These are phyloP conservation scores for Diplodia seriata DNA, from an alignment of 2,329 filamentous ascomycete genomes.

Conservation along the genomic window DNA sequence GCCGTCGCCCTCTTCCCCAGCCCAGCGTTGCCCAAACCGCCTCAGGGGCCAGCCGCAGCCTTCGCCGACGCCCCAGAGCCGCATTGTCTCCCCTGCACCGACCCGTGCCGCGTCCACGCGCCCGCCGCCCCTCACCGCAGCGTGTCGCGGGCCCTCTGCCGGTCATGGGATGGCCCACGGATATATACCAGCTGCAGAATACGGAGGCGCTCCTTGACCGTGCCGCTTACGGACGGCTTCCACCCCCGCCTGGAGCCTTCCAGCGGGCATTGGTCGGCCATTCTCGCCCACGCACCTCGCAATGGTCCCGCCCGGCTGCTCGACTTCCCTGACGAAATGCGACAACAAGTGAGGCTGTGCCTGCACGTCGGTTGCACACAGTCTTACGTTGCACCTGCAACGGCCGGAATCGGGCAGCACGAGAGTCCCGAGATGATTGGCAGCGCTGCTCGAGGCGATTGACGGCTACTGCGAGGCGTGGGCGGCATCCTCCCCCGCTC, in stretches of 20 bases:
- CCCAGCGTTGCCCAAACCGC: neutral
- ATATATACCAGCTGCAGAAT: slow-evolving; percentile 4
- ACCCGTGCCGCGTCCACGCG: slow-evolving; percentile 15
- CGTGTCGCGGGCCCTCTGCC: slow-evolving; percentile 8
- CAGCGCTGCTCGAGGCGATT: neutral
- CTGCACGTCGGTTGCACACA: slow-evolving; percentile 25
- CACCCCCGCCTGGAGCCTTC: slow-evolving; percentile 10
- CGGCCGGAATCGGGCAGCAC: slow-evolving; percentile 7
- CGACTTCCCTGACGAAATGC: neutral
- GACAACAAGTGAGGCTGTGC: neutral
- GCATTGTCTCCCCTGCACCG: neutral
- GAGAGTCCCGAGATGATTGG: slow-evolving; percentile 1
- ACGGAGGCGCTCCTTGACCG: slow-evolving; percentile 23
- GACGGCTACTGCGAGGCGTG: neutral
- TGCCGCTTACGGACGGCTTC: neutral
- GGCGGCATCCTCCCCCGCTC: slow-evolving; percentile 3
- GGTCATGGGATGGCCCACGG: slow-evolving; percentile 22
- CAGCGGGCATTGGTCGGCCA: slow-evolving; percentile 9
- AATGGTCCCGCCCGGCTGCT: neutral
- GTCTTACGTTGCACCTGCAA: slow-evolving; percentile 2
- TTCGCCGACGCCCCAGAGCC: slow-evolving; percentile 1
- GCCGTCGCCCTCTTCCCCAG: neutral
- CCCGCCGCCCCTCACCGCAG: slow-evolving; percentile 15
- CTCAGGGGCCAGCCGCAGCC: slow-evolving; percentile 17
- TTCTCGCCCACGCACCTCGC: neutral